These are phyloP conservation scores for Akebia trifoliata DNA, from an alignment of 164 flowering plant genomes.

Conservation along the genomic window DNA sequence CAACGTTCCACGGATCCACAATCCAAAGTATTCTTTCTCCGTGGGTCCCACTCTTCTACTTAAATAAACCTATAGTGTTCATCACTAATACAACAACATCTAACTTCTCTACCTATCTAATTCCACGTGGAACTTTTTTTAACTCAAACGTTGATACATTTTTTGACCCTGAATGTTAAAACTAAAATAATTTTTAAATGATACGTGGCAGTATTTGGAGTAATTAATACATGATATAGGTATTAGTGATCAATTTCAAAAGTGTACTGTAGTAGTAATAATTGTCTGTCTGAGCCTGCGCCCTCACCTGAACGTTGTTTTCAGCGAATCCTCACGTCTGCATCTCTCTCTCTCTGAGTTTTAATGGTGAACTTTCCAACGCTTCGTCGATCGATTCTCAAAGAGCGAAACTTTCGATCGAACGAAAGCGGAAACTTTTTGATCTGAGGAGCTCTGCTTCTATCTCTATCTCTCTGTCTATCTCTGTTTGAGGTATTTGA, in stretches of 20 bases:
- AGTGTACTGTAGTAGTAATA: no score
- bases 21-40: background rate
- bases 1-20: background rate
- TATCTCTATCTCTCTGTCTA: background rate
- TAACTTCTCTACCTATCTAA: no score
- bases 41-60: background rate
- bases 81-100: background rate
- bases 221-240: no score
- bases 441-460: background rate
- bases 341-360: background rate
- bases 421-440: background rate
- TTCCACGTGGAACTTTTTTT: background rate
- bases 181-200: no score
- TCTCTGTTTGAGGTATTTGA: slow-evolving; percentile 12
- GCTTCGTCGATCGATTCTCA: background rate
- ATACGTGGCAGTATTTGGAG: no score
- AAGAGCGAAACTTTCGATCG: background rate
- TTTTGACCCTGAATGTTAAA: no score
- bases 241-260: no score
- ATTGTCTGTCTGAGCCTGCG: slow-evolving; percentile 1
- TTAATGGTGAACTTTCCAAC: slow-evolving; percentile 10
- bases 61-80: background rate
- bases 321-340: background rate
- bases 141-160: background rate
- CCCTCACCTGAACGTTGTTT: background rate